Conservation (phyloP, 73 alveolate species). For the Tetrahymena elliotti region DNA sequence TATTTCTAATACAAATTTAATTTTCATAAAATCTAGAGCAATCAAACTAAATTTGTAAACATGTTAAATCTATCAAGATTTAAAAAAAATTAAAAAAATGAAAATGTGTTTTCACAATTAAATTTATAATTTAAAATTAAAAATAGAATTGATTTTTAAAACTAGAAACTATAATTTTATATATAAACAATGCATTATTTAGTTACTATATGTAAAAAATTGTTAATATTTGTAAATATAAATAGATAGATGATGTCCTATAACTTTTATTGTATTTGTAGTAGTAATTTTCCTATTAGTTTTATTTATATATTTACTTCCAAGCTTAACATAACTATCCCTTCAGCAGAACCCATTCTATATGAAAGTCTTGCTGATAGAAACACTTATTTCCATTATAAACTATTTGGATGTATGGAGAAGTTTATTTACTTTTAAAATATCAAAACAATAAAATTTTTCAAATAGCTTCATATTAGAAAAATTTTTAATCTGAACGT, state of each 20-base stretch:
- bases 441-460: neutral
- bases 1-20: neutral
- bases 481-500: neutral
- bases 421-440: neutral
- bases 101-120: no score
- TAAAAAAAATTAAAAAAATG: no score
- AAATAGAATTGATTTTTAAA: no score
- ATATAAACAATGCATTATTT: neutral
- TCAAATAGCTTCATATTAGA: neutral
- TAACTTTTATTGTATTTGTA: neutral
- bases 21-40: no score
- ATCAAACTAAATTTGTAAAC: neutral
- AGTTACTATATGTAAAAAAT: neutral
- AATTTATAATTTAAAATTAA: no score
- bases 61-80: no score
- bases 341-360: neutral
- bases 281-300: neutral
- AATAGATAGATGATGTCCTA: neutral
- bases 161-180: neutral
- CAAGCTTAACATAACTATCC: neutral
- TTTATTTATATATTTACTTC: neutral
- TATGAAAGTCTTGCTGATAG: neutral
- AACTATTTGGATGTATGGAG: no score
- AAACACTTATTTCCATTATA: neutral
- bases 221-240: neutral